Base-by-base conservation (phyloP, 108 stramenopile genomes). In the Hondaea fermentalgiana region DNA sequence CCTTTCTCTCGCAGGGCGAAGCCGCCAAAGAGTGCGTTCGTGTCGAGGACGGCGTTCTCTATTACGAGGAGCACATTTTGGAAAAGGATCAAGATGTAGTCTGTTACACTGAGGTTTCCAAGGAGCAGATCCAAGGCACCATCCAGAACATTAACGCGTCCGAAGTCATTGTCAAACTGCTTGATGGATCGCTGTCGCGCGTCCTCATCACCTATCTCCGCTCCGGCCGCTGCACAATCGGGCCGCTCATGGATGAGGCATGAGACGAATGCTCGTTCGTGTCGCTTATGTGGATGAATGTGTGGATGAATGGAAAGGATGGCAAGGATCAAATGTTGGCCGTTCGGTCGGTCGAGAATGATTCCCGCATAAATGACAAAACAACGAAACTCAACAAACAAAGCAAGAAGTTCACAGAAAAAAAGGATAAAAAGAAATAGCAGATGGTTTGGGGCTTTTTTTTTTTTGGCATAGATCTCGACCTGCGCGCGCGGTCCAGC, bases 101-200 rank as follows among this genome's bases (percentile, higher is more conserved):
- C 43, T 83, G 76, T 45, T 53, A 53, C 25, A 83, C 76, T 14
- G 76, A 83, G 51, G 51, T 83, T 6, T 53, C 76, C 76, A 83
- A 83, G 51, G 76, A 83, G 51, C 49, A 83, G 51, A 83, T 83
- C 76, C 51, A 53, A 16, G 76, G 76, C 76, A 53, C 76, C 45
- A 83, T 83, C 2, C 76, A 83, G 28, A 25, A 43, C 10, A 83
- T 83, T 45, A 83, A 83, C 51, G 44, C 76, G 6, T 83, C 76
- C 16, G 76, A 83, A 53, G 76, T 83, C 12, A 53, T 53, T 53
- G 51, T 83, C 45, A 83, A 83, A 53, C 76, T 83, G n/a, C 49
- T 53, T 0, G 76, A 83, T 45, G 76, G 76, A 12, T 53, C 45
- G 51, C 76, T 25, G 1, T 25, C 51, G 19, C 76, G 76, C 14